A percentile compares a stretch with the other conserved stretches of the same genome.
Evolutionary conservation across 805 yeast genomes (phyloP).

Genomic region (Pichia pseudocactophila): DNA sequence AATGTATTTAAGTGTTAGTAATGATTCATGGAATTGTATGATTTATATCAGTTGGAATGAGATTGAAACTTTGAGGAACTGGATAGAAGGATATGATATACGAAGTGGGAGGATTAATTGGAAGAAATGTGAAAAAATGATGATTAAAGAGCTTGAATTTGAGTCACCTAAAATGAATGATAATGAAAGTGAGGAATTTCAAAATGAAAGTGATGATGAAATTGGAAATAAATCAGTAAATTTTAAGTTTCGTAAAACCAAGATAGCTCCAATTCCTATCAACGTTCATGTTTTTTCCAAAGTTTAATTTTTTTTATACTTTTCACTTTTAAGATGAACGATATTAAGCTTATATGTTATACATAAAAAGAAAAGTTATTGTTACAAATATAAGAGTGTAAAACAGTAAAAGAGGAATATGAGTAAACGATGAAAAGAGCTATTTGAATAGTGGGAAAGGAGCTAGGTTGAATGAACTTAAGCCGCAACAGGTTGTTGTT

Average conservation of each 20-base stretch:
- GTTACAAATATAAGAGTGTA: no score
- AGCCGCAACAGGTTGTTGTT: conserved; percentile 20
- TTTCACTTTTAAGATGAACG: background rate
- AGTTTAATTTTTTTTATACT: conserved; percentile 3
- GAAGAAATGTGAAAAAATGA: conserved; percentile 12
- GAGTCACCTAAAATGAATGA: background rate
- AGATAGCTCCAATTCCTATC: conserved; percentile 16
- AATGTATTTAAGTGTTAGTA: conserved; percentile 16
- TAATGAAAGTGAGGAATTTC: background rate
- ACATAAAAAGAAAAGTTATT: background rate
- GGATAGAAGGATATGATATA: conserved; percentile 3
- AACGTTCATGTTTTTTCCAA: conserved; percentile 21
- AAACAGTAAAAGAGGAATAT: background rate
- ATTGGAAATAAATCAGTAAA: conserved; percentile 11
- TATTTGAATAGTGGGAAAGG: no score
- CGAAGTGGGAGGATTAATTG: conserved; percentile 2
- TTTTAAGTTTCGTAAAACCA: conserved; percentile 15
- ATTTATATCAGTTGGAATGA: conserved; percentile 18
- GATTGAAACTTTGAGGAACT: conserved; percentile 12
- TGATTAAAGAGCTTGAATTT: conserved; percentile 13
- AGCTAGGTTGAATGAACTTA: conserved; percentile 11
- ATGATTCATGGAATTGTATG: conserved; percentile 21
- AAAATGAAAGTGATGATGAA: conserved; percentile 2
- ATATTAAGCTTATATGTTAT: background rate
- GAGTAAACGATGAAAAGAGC: background rate